phyloP scores from a whole-genome alignment of 208 protist species.

The Trypanosoma caninum region DNA sequence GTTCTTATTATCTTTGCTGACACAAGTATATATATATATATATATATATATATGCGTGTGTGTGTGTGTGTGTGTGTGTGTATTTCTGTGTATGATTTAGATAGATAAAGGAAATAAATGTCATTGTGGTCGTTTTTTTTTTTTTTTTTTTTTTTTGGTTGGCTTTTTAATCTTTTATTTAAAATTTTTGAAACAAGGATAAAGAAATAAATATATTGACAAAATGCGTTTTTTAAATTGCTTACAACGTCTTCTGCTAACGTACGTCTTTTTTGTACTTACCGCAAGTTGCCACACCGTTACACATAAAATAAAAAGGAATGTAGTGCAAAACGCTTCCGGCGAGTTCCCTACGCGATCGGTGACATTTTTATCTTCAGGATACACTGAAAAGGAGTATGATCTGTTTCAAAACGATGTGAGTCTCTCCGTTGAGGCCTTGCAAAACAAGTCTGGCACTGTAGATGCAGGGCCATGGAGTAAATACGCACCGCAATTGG shows the following conservation, averaged over 20 bases:
- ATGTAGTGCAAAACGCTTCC: slow-evolving; percentile 29
- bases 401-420: slow-evolving; percentile 47
- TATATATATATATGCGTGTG: slow-evolving; percentile 13
- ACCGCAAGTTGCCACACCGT: neutral
- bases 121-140: neutral
- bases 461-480: slow-evolving; percentile 53
- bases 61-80: too few species aligned
- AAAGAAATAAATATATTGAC: slow-evolving; percentile 1
- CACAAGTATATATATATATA: slow-evolving; percentile 17
- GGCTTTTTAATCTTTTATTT: slow-evolving; percentile 13
- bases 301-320: neutral
- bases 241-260: slow-evolving; percentile 7
- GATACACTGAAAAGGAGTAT: slow-evolving; percentile 30
- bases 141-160: slow-evolving; percentile 2
- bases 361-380: slow-evolving; percentile 62
- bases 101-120: neutral
- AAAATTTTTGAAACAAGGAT: neutral
- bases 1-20: slow-evolving; percentile 12
- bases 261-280: neutral
- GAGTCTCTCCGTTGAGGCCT: slow-evolving; percentile 17
- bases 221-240: slow-evolving; percentile 7
- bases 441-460: slow-evolving; percentile 38
- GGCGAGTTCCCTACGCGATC: slow-evolving; percentile 28
- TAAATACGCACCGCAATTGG: slow-evolving; percentile 43
- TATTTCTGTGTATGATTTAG: too few species aligned